Evolutionary conservation across 495 filamentous ascomycete species (phyloP), one percentile per base, ranked within the genome.

Genomic region (Trichoderma reesei): DNA sequence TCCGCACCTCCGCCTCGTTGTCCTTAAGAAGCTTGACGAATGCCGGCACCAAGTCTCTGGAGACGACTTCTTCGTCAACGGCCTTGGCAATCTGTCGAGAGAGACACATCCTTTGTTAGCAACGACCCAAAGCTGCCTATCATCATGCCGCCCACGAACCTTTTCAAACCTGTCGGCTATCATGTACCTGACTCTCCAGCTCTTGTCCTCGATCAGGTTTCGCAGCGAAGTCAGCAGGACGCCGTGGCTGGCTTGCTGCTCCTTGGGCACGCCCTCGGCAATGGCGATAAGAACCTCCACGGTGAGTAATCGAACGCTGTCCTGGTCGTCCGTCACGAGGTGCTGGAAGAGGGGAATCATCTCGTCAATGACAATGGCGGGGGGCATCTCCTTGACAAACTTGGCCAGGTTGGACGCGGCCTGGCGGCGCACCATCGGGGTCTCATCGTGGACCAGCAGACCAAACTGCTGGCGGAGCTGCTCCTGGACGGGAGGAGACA

Each of bases 331-430:
- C 67, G 86, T 83, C 33, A 92, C 92, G 51, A 98, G 85, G 75
- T 96, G 94, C 77, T 98, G 92, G 79, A 98, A 98, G 63, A 97
- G 84, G 73, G 93, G 92, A 78, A 98, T 97, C 90, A 98, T 97
- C 77, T 98, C 94, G 39, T 96, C 90, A 67, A 98, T 92, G 66
- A 98, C 89, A 68, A 96, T 86, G 61, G 86, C 80, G 34, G 91
- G 83, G 20, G 91, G 85, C 92, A 97, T 95, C 72, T 90, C 90
- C 79, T 95, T 96, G 65, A 98, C 91, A 67, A 98, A 98, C 74
- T 97, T 98, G 65, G 92, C 90, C 68, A 98, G 80, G 78, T 98
- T 92, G 76, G 91, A 96, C 39, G 94, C 94, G 33, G 94, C 88
- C 76, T 96, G 91, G 81, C 94, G 88, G 74, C 94, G 86, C 66